These are phyloP conservation scores for Ochetophila trinervis DNA, from an alignment of 306 rosid species.

Conservation along the genomic window DNA sequence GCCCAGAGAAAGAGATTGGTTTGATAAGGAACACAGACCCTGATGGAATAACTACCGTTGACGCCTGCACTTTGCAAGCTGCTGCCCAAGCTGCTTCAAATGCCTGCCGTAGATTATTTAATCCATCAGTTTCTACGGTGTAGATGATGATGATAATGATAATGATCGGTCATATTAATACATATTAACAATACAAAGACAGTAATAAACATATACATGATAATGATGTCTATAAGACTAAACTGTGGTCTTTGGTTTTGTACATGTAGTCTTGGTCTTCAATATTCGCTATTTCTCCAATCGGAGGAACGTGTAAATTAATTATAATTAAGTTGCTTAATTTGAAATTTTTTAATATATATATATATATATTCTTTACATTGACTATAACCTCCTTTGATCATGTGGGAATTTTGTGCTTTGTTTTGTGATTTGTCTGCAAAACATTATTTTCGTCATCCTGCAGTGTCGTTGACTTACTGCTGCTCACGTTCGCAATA, in stretches of 20 bases:
- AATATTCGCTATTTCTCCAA: neutral
- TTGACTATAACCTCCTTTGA: neutral
- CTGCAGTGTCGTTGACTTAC: neutral
- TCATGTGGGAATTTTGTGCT: neutral
- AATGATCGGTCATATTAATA: neutral
- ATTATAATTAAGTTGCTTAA: neutral
- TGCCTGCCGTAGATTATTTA: slow-evolving; percentile 38
- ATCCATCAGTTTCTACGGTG: slow-evolving; percentile 1
- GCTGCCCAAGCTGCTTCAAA: slow-evolving; percentile 67
- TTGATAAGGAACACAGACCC: slow-evolving; percentile 60
- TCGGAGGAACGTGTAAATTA: neutral
- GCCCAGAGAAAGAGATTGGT: slow-evolving; percentile 61
- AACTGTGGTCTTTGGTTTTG: neutral
- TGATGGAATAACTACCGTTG: slow-evolving; percentile 63
- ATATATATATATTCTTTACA: neutral
- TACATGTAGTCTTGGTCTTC: neutral
- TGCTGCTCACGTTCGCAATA: neutral
- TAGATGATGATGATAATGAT: neutral
- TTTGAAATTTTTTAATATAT: neutral
- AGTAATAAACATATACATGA: neutral
- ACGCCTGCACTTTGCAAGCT: slow-evolving; percentile 58
- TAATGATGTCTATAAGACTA: neutral
- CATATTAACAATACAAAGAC: neutral
- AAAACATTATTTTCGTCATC: neutral
- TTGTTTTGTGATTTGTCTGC: slow-evolving; percentile 2